phyloP scores from a whole-genome alignment of 2,329 filamentous ascomycete genomes.

The Drechslerella coelobrocha region DNA sequence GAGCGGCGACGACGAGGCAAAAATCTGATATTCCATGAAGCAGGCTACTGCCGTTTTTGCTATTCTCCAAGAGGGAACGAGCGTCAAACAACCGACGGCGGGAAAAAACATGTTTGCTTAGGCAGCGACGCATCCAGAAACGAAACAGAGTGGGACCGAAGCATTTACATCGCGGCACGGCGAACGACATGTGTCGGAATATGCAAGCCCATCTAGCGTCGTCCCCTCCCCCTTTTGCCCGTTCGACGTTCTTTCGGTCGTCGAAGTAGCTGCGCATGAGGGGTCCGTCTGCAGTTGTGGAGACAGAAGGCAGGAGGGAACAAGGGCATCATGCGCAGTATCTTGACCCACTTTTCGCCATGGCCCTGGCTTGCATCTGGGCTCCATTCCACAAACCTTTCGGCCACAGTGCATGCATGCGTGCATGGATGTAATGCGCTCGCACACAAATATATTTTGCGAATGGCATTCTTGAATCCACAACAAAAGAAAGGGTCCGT shows the following conservation, averaged over 20 bases:
- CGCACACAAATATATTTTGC: neutral
- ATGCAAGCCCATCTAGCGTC: slow-evolving; percentile 4
- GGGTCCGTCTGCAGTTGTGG: neutral
- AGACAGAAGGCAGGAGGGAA: neutral
- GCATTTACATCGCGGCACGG: neutral
- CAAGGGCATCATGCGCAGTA: neutral
- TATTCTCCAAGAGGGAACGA: too few species aligned
- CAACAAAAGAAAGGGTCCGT: too few species aligned
- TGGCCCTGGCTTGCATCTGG: slow-evolving; percentile 1
- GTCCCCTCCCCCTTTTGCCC: neutral
- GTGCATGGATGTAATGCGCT: neutral
- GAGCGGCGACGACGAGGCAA: too few species aligned
- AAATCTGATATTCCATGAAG: too few species aligned
- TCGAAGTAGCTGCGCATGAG: neutral
- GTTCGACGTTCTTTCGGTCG: neutral
- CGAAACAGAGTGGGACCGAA: neutral
- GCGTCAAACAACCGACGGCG: neutral
- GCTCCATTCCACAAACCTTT: neutral
- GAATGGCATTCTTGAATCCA: too few species aligned
- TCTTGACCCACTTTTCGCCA: neutral
- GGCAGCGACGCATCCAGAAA: neutral
- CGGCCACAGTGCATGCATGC: neutral
- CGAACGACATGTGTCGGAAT: neutral
- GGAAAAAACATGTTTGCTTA: neutral
- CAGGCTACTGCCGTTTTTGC: too few species aligned